phyloP scores from a whole-genome alignment of 169 alveolate species.

The Babesia divergens region DNA sequence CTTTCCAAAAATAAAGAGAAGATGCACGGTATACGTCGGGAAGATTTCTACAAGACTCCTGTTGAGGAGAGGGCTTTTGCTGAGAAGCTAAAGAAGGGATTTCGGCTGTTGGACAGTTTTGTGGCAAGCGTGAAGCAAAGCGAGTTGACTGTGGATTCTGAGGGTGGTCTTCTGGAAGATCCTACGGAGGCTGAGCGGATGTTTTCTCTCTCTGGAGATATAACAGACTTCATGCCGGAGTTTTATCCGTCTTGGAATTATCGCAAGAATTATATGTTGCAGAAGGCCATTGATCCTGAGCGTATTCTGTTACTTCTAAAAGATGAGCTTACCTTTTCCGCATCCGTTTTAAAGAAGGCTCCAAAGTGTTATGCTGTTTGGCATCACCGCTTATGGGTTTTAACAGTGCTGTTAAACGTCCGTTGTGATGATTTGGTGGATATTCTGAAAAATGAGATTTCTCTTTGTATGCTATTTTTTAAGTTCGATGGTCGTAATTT shows the following conservation, averaged over 20 bases:
- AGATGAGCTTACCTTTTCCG: conserved; percentile 10
- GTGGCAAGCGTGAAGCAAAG: conserved; percentile 23
- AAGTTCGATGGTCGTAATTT: conserved; percentile 60
- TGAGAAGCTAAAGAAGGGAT: conserved; percentile 39
- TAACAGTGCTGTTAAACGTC: conserved; percentile 29
- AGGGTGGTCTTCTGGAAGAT: not conserved
- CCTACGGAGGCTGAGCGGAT: conserved; percentile 25
- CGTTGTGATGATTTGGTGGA: conserved; percentile 3
- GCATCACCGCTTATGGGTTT: conserved; percentile 60
- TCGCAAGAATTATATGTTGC: conserved; percentile 48
- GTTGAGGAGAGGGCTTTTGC: conserved; percentile 41
- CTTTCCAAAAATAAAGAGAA: too few relatives aligned
- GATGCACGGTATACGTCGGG: conserved; percentile 58
- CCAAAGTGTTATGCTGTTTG: conserved; percentile 61
- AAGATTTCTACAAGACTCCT: conserved; percentile 59
- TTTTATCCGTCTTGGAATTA: conserved; percentile 61
- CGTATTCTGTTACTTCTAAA: not conserved
- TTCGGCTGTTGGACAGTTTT: conserved; percentile 40
- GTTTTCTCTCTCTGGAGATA: conserved; percentile 49
- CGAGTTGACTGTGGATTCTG: not conserved
- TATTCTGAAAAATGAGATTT: conserved; percentile 36
- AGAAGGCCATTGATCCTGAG: not conserved
- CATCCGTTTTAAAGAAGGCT: conserved; percentile 26
- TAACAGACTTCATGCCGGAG: conserved; percentile 65
- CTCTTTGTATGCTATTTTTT: conserved; percentile 26